Evolutionary conservation across 805 yeast genomes (phyloP).

Genomic region (Candida verbasci): DNA sequence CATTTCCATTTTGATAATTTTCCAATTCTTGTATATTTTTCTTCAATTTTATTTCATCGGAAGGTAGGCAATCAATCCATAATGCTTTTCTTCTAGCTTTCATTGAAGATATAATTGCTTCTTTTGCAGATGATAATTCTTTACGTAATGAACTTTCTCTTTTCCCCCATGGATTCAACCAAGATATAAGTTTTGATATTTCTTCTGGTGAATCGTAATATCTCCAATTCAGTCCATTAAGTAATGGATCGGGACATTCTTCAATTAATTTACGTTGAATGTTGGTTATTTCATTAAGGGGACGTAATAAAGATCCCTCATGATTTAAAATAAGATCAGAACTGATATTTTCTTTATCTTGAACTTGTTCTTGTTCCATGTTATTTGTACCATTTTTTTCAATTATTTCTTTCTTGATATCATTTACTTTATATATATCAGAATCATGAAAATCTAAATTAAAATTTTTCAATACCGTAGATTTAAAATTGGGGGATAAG

Average conservation of each 20-base stretch:
- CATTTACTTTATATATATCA: slow-evolving; percentile 14
- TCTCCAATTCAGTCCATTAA: slow-evolving; percentile 61
- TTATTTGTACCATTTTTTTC: too few relatives aligned
- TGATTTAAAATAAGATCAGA: slow-evolving; percentile 12
- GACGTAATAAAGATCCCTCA: slow-evolving; percentile 15
- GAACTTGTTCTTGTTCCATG: too few relatives aligned
- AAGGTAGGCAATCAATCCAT: slow-evolving; percentile 35
- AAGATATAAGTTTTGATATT: slow-evolving; percentile 48
- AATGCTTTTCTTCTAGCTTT: slow-evolving; percentile 55
- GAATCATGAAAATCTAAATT: slow-evolving; percentile 23
- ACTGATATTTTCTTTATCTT: slow-evolving; percentile 4
- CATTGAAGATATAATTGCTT: slow-evolving; percentile 51
- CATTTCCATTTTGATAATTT: slow-evolving; percentile 13
- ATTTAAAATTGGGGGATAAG: slow-evolving; percentile 16
- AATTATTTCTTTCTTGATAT: too few relatives aligned
- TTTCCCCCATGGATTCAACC: slow-evolving; percentile 73
- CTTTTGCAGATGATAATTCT: slow-evolving; percentile 53
- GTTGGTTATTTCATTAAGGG: slow-evolving; percentile 18
- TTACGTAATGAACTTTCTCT: slow-evolving; percentile 65
- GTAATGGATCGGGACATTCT: slow-evolving; percentile 56
- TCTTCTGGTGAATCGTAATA: slow-evolving; percentile 61
- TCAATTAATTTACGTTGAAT: slow-evolving; percentile 62
- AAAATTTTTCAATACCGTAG: slow-evolving; percentile 22
- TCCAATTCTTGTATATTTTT: slow-evolving; percentile 34
- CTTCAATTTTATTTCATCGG: slow-evolving; percentile 30